These are phyloP conservation scores for Dictyostelium firmibasis DNA, from an alignment of 78 protist species.

Conservation along the genomic window DNA sequence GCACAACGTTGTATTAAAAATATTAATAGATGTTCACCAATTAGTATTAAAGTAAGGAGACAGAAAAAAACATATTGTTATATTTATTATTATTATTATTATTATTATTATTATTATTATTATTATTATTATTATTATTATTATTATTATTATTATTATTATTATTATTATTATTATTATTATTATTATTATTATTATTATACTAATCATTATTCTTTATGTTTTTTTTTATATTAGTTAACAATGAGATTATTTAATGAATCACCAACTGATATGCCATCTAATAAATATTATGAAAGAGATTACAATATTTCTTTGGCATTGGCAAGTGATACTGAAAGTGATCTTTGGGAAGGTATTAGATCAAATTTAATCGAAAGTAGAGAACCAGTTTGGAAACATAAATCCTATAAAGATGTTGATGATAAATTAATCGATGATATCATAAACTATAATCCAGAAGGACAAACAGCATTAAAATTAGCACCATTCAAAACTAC, in stretches of 20 bases:
- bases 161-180: too few relatives aligned
- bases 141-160: too few relatives aligned
- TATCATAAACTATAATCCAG: constrained; percentile 23
- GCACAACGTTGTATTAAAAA: constrained; percentile 33
- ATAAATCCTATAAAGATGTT: constrained; percentile 24
- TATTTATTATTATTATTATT: not conserved
- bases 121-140: not conserved
- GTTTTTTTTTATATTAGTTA: not conserved
- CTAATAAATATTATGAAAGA: not conserved
- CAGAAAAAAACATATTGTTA: too few relatives aligned
- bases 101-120: too few relatives aligned
- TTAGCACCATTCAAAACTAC: not conserved
- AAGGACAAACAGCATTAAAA: not conserved
- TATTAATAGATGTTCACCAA: constrained; percentile 38
- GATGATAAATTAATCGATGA: constrained; percentile 4
- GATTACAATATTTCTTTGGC: constrained; percentile 50
- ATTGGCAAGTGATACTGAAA: not conserved
- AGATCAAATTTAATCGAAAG: not conserved
- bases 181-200: not conserved
- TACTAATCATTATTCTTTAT: too few relatives aligned
- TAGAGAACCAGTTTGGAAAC: constrained; percentile 25
- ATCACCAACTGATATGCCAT: not conserved
- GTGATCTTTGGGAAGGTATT: constrained; percentile 75
- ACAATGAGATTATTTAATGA: constrained; percentile 19
- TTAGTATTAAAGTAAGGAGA: constrained; percentile 36